Evolutionary conservation across 495 filamentous ascomycete species (phyloP).

Genomic region (Aspergillus campestris): DNA sequence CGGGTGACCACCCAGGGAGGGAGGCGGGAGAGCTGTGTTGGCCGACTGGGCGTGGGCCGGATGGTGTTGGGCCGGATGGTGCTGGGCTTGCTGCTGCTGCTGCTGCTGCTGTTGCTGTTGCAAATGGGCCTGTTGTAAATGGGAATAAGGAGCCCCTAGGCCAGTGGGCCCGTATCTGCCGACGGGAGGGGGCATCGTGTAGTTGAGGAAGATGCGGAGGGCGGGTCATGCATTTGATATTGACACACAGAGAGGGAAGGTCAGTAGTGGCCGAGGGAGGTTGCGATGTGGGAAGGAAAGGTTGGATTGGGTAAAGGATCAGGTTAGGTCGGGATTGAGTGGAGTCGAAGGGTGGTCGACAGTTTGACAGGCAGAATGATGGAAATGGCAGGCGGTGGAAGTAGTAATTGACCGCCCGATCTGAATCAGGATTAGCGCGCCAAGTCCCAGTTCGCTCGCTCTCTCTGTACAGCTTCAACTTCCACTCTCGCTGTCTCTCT

Average conservation of each 20-base stretch:
- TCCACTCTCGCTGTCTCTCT: constrained; percentile 4
- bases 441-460: constrained; percentile 11
- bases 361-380: background rate
- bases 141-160: constrained; percentile 32
- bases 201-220: background rate
- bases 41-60: constrained; percentile 43
- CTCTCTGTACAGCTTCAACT: constrained; percentile 15
- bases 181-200: constrained; percentile 33
- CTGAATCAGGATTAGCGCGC: constrained; percentile 30
- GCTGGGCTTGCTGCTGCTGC: constrained; percentile 39
- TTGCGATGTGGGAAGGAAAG: constrained; percentile 10
- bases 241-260: background rate
- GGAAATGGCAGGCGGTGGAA: background rate
- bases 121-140: constrained; percentile 30
- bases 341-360: too few species aligned
- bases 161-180: constrained; percentile 44
- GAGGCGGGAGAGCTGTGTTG: constrained; percentile 50
- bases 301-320: background rate
- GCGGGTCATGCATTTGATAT: constrained; percentile 15
- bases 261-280: constrained; percentile 9
- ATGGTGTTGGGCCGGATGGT: constrained; percentile 44
- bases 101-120: constrained; percentile 42
- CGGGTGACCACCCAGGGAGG: constrained; percentile 50
- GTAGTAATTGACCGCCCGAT: background rate
- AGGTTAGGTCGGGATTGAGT: background rate